phyloP scores from a whole-genome alignment of 1,139 yeast species.

The Zhuliangozyma blackwelliae region DNA sequence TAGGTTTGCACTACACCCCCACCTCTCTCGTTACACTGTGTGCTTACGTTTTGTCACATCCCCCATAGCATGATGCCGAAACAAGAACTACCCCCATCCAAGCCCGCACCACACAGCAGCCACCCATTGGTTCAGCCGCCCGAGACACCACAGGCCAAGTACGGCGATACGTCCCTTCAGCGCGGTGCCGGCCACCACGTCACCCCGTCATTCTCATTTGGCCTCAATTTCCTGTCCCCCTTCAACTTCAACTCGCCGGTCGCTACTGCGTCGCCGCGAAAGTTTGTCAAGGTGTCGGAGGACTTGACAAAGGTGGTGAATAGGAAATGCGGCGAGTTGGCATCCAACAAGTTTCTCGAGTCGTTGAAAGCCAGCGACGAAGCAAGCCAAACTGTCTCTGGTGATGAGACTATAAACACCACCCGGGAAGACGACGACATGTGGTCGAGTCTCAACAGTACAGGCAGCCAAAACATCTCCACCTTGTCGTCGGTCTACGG shows the following conservation, averaged over 20 bases:
- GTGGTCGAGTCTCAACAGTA: slow-evolving; percentile 26
- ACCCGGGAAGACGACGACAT: slow-evolving; percentile 20
- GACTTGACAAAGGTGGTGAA: neutral
- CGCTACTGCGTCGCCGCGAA: slow-evolving; percentile 11
- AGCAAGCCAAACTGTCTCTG: neutral
- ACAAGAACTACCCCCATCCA: too few relatives aligned
- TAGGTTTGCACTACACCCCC: too few relatives aligned
- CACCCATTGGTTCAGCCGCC: slow-evolving; percentile 3
- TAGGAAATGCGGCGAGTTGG: neutral
- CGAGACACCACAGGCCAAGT: slow-evolving; percentile 6
- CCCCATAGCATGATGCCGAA: too few relatives aligned
- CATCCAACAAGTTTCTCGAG: slow-evolving; percentile 16
- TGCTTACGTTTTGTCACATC: too few relatives aligned
- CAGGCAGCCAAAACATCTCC: slow-evolving; percentile 18
- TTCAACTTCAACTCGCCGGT: slow-evolving; percentile 38
- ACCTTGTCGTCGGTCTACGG: slow-evolving; percentile 29
- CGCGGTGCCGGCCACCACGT: slow-evolving; percentile 1
- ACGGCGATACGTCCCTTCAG: neutral
- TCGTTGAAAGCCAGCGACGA: slow-evolving; percentile 6
- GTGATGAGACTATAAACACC: slow-evolving; percentile 1
- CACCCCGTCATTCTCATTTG: slow-evolving; percentile 40
- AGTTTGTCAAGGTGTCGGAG: neutral
- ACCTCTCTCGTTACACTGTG: too few relatives aligned
- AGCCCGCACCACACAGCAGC: neutral
- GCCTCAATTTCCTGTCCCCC: slow-evolving; percentile 43